Percentiles rank a stretch among this genome's conserved stretches.
These are phyloP conservation scores for Graphiopsis chlorocephala DNA, from an alignment of 2,329 filamentous ascomycete species.

Conservation along the genomic window DNA sequence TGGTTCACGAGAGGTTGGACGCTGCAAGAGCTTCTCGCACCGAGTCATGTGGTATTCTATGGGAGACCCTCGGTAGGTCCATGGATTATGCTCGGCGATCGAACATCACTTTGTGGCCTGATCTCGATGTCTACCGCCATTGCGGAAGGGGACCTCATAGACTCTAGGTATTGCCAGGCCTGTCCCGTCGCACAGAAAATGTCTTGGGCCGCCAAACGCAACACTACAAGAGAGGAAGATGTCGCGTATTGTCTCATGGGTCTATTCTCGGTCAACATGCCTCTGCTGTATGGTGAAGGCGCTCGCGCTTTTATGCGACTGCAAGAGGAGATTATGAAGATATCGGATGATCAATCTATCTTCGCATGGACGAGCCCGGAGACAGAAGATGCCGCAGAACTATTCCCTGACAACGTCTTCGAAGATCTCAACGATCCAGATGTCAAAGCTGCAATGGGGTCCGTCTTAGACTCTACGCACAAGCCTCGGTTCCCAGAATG, in stretches of 20 bases:
- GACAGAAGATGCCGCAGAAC: too few relatives aligned
- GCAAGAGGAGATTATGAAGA: slow-evolving; percentile 22
- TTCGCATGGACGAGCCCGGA: slow-evolving; percentile 5
- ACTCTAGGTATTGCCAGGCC: too few relatives aligned
- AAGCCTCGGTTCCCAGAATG: too few relatives aligned
- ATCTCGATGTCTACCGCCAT: not conserved
- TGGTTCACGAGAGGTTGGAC: slow-evolving; percentile 13
- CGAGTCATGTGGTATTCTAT: not conserved
- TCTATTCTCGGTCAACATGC: slow-evolving; percentile 22
- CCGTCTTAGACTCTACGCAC: too few relatives aligned
- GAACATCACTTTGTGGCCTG: not conserved
- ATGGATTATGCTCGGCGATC: not conserved
- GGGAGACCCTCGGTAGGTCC: not conserved
- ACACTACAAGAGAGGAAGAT: slow-evolving; percentile 22
- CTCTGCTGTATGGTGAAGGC: slow-evolving; percentile 23
- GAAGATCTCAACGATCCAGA: too few relatives aligned
- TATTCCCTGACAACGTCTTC: too few relatives aligned
- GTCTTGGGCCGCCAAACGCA: slow-evolving; percentile 20
- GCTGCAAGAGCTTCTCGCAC: slow-evolving; percentile 5
- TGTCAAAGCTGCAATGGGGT: too few relatives aligned
- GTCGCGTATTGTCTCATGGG: slow-evolving; percentile 25
- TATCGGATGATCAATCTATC: slow-evolving; percentile 22
- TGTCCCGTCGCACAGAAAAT: slow-evolving; percentile 20
- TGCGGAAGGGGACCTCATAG: too few relatives aligned
- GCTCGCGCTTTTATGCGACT: slow-evolving; percentile 20